Conservation (phyloP, 352 stramenopile species). For the Globisporangium emineosum region DNA sequence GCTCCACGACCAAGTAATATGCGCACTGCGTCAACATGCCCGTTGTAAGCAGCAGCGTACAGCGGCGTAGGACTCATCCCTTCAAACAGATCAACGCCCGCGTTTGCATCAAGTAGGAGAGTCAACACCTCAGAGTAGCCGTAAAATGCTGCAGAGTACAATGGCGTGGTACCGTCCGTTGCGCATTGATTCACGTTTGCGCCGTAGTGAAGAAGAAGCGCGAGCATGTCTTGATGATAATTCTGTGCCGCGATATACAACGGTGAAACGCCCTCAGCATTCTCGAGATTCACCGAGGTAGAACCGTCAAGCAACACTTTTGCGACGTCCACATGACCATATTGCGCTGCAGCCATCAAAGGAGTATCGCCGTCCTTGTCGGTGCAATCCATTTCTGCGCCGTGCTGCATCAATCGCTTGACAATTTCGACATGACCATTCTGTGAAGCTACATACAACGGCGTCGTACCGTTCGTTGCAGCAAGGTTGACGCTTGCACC, state of each 20-base stretch:
- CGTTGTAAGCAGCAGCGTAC: constrained; percentile 11
- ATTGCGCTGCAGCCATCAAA: constrained; percentile 4
- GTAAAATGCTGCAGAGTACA: constrained; percentile 1
- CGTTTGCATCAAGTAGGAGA: constrained; percentile 6
- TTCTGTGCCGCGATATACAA: neutral
- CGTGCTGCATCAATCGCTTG: neutral
- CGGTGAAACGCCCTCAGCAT: neutral
- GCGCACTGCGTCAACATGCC: neutral
- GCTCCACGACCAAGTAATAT: constrained; percentile 2
- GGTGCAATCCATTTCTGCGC: neutral
- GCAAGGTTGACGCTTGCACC: neutral
- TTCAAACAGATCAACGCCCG: neutral
- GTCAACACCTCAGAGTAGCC: constrained; percentile 4
- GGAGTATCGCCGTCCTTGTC: constrained; percentile 9
- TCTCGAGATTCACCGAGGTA: neutral
- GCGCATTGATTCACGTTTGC: constrained; percentile 2
- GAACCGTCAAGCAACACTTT: constrained; percentile 1
- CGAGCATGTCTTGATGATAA: neutral
- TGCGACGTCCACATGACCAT: constrained; percentile 5
- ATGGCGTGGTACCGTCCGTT: neutral
- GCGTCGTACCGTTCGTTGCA: constrained; percentile 5
- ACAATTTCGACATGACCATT: constrained; percentile 6
- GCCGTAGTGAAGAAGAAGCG: constrained; percentile 2
- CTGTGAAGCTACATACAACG: constrained; percentile 7
- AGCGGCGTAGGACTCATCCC: neutral